These are phyloP conservation scores for Emergomyces orientalis DNA, from an alignment of 2,329 filamentous ascomycete species.

Conservation along the genomic window DNA sequence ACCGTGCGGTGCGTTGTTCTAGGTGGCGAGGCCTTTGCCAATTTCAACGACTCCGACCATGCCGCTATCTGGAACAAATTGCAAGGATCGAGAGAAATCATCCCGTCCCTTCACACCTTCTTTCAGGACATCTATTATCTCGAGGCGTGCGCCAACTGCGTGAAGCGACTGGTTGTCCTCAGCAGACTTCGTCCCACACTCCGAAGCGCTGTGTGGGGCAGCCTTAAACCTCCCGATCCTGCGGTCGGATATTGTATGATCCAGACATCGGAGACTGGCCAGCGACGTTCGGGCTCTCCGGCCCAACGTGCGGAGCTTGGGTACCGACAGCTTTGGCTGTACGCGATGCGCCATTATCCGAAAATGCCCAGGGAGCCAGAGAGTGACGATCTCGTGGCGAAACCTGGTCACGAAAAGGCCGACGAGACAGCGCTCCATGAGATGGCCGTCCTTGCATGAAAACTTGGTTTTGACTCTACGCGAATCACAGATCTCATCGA, in stretches of 20 bases:
- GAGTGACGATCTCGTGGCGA: not conserved
- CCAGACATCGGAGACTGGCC: not conserved
- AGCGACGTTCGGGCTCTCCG: not conserved
- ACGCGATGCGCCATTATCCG: not conserved
- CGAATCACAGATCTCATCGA: slow-evolving; percentile 15
- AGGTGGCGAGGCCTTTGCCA: slow-evolving; percentile 8
- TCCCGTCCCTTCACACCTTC: slow-evolving; percentile 18
- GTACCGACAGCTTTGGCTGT: not conserved
- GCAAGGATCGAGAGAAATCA: slow-evolving; percentile 13
- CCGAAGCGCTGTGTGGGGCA: not conserved
- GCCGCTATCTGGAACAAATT: slow-evolving; percentile 11
- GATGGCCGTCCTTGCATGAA: slow-evolving; percentile 18
- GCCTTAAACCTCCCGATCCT: not conserved
- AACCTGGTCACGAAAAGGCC: not conserved
- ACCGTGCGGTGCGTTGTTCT: not conserved
- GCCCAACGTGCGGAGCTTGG: not conserved
- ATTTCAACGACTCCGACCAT: slow-evolving; percentile 15
- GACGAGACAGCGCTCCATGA: not conserved
- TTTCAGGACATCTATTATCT: slow-evolving; percentile 15
- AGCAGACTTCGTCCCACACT: not conserved
- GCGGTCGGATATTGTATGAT: not conserved
- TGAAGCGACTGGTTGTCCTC: not conserved
- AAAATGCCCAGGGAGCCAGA: not conserved
- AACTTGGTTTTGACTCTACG: slow-evolving; percentile 17
- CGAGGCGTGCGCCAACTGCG: not conserved